Conservation (phyloP, 1,284 basidiomycete species). For the Apiotrichum veenhuisii region DNA sequence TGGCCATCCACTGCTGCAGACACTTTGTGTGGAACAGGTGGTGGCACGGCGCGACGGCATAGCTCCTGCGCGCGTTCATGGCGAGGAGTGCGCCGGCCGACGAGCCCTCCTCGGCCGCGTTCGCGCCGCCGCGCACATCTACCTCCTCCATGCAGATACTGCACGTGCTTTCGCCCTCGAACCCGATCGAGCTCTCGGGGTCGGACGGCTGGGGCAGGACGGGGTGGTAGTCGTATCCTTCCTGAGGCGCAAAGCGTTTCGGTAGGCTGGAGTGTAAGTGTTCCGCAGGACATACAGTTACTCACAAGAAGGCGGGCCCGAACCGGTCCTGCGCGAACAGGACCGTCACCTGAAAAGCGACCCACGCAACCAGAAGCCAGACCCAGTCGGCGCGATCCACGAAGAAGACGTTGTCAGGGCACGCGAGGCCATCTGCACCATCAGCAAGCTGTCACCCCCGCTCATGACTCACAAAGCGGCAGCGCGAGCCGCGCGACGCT, state of each 20-base stretch:
- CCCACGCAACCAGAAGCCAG: slow-evolving; percentile 60
- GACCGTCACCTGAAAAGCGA: slow-evolving; percentile 62
- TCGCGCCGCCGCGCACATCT: slow-evolving; percentile 52
- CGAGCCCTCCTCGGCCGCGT: slow-evolving; percentile 31
- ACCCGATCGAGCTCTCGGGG: slow-evolving; percentile 58
- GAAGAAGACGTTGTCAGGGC: slow-evolving; percentile 79
- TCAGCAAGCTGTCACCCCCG: too few relatives aligned
- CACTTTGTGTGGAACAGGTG: slow-evolving; percentile 87
- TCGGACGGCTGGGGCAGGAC: slow-evolving; percentile 62
- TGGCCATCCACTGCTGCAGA: slow-evolving; percentile 77
- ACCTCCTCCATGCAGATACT: slow-evolving; percentile 89
- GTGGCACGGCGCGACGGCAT: slow-evolving; percentile 81
- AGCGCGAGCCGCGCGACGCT: slow-evolving; percentile 67
- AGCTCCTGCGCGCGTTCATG: slow-evolving; percentile 58
- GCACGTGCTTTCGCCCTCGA: slow-evolving; percentile 69
- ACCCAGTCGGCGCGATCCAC: slow-evolving; percentile 65
- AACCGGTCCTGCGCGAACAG: slow-evolving; percentile 70
- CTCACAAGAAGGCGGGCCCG: slow-evolving; percentile 74
- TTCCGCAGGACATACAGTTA: slow-evolving; percentile 3
- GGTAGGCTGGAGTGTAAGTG: neutral
- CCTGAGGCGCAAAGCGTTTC: slow-evolving; percentile 54
- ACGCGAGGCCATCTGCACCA: slow-evolving; percentile 70
- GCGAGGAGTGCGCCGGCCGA: slow-evolving; percentile 33
- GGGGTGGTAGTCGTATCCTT: slow-evolving; percentile 79
- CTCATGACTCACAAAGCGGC: slow-evolving; percentile 62